Evolutionary conservation across 2,329 filamentous ascomycete genomes (phyloP), one percentile per base, ranked within the genome.

Genomic region (Aspergillus latus): DNA sequence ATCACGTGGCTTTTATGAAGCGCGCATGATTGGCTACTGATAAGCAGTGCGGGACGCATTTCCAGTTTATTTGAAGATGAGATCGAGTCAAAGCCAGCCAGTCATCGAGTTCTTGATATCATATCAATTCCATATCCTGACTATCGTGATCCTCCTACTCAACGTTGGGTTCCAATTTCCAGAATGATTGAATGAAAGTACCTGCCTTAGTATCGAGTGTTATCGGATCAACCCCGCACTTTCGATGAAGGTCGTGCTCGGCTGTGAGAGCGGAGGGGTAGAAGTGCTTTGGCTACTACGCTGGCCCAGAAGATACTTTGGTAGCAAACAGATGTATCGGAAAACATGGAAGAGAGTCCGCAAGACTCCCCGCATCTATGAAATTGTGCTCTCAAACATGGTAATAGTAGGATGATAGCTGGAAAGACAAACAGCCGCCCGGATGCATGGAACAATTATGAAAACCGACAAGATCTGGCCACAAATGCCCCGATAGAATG

Each of bases 361-460:
- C 5, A n/a, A 6, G 4, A 6, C 4, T n/a, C 26, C 21, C 21
- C 37, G 13, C 36, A 30, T 40, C 36, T 40, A 36, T 51, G 15
- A 34, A 32, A 21, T 40, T 37, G 47, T 15, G 11, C 11, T 28
- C 5, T 26, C 26, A 15, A 37, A 21, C 13, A 46, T 45, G 30
- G 34, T 48, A 47, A 42, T 11, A 37, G 40, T 48, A 43, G 48
- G 56, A 58, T 39, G n/a, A 37, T 13, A 21, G 21, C 21, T 21
- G 21, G 21, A 21, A 59, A 59, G 56, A 62, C 62, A 66, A 64
- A 65, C 52, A 66, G 52, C 70, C 70, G 68, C 70, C 68, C 68
- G 70, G 65, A 72, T 72, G 70, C 70, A 69, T 69, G 63, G 66
- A 64, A 63, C 63, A 30, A 54, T 49, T 54, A 67, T 62, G 62